A percentile compares a stretch with the other conserved stretches of the same genome.
phyloP scores from a whole-genome alignment of 2,329 filamentous ascomycete genomes.

The Pseudogymnoascus sp. region DNA sequence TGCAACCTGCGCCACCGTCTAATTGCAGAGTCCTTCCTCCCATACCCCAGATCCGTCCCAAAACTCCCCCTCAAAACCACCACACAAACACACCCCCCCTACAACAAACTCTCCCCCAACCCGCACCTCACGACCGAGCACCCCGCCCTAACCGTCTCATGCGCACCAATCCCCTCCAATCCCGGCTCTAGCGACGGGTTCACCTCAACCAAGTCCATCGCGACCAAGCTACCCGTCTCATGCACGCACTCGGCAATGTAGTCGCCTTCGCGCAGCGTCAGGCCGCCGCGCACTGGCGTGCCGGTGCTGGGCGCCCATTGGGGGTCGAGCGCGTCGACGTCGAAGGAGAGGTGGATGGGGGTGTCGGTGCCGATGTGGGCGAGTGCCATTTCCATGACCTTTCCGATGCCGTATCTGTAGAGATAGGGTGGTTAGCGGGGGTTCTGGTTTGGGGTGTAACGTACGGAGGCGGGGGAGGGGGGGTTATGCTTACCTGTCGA shows the following conservation, averaged over 20 bases:
- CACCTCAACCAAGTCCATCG: conserved; percentile 77
- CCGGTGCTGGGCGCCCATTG: conserved; percentile 95
- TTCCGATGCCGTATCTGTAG: conserved; percentile 77
- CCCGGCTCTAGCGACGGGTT: conserved; percentile 64
- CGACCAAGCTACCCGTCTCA: conserved; percentile 69
- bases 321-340: conserved; percentile 92
- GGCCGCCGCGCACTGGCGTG: conserved; percentile 84
- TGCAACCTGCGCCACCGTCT: neutral
- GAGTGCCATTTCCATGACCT: conserved; percentile 96
- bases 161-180: conserved; percentile 52
- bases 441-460: neutral
- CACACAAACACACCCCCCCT: no score
- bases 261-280: conserved; percentile 92
- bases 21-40: conserved; percentile 8
- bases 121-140: conserved; percentile 89
- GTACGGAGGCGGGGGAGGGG: neutral
- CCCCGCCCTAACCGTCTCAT: conserved; percentile 82
- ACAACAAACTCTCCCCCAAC: conserved; percentile 84
- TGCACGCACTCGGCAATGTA: conserved; percentile 90
- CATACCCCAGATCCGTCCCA: neutral
- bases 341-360: conserved; percentile 94
- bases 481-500: conserved; percentile 61
- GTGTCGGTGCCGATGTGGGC: conserved; percentile 91
- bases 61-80: neutral
- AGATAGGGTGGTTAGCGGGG: conserved; percentile 11